These are phyloP conservation scores for Macrocybe gigantea DNA, from an alignment of 768 basidiomycete species.

Conservation along the genomic window DNA sequence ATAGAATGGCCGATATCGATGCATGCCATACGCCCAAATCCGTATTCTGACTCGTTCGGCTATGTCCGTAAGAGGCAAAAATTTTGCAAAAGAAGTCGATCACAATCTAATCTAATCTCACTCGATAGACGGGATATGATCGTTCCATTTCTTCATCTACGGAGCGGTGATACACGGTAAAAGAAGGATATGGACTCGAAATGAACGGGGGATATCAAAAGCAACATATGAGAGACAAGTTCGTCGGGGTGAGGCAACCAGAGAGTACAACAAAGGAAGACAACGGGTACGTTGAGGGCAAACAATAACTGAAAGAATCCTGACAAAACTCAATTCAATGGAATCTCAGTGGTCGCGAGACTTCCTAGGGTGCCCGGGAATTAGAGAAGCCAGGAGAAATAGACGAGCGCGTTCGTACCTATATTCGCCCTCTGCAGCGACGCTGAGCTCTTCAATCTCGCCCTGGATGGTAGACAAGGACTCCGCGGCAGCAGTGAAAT, in stretches of 20 bases:
- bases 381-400: not conserved
- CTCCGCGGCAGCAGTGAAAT: constrained; percentile 73
- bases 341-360: constrained; percentile 77
- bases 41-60: constrained; percentile 11
- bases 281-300: no score
- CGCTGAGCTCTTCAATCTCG: constrained; percentile 89
- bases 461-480: constrained; percentile 78
- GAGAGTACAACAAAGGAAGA: no score
- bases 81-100: not conserved
- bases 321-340: not conserved
- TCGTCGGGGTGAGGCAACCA: no score
- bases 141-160: not conserved
- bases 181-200: no score
- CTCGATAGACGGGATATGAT: not conserved
- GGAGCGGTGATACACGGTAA: no score
- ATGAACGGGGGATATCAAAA: no score
- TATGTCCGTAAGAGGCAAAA: constrained; percentile 10
- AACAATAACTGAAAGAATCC: not conserved
- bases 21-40: constrained; percentile 4
- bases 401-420: constrained; percentile 40
- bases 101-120: constrained; percentile 12
- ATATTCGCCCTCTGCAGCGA: constrained; percentile 94
- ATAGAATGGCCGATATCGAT: constrained; percentile 11
- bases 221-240: no score
- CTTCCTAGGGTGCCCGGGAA: constrained; percentile 46